Conservation (phyloP, 495 filamentous ascomycete species). For the Letharia columbiana region DNA sequence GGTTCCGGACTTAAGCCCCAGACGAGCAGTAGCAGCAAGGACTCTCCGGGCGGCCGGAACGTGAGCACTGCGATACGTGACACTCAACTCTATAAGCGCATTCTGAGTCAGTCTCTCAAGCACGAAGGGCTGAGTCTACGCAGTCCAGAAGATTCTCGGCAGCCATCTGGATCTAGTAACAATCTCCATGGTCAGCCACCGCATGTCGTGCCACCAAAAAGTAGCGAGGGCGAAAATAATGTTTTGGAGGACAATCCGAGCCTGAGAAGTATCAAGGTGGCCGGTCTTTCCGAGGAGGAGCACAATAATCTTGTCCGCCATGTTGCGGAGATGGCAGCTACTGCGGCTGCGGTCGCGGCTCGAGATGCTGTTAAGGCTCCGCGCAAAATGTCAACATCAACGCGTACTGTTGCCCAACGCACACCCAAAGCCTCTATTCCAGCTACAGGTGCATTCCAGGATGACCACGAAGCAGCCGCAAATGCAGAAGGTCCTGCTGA, state of each 20-base stretch:
- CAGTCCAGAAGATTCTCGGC: constrained; percentile 39
- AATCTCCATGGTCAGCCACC: constrained; percentile 35
- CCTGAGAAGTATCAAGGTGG: constrained; percentile 42
- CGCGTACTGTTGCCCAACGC: constrained; percentile 27
- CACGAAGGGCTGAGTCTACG: constrained; percentile 58
- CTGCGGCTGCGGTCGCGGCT: constrained; percentile 78
- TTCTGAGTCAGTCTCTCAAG: constrained; percentile 78
- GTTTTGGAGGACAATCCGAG: constrained; percentile 23
- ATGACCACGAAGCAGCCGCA: constrained; percentile 37
- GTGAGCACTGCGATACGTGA: constrained; percentile 54
- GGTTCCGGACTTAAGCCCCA: constrained; percentile 15
- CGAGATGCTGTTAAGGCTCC: constrained; percentile 57
- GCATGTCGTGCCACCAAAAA: constrained; percentile 66
- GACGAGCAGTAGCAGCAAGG: constrained; percentile 25
- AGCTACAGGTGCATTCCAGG: constrained; percentile 26
- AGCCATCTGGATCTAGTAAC: constrained; percentile 30
- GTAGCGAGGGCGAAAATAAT: constrained; percentile 34
- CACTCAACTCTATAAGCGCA: constrained; percentile 83
- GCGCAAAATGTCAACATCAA: constrained; percentile 39
- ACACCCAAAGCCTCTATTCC: constrained; percentile 29
- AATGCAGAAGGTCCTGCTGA: constrained; percentile 35
- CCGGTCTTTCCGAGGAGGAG: constrained; percentile 67
- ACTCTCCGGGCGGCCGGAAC: constrained; percentile 28
- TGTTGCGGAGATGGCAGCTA: constrained; percentile 86
- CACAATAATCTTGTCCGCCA: constrained; percentile 72